Percentiles rank a stretch among this genome's conserved stretches.
Evolutionary conservation across 495 filamentous ascomycete species (phyloP).

Genomic region (Talaromyces stipitatus): DNA sequence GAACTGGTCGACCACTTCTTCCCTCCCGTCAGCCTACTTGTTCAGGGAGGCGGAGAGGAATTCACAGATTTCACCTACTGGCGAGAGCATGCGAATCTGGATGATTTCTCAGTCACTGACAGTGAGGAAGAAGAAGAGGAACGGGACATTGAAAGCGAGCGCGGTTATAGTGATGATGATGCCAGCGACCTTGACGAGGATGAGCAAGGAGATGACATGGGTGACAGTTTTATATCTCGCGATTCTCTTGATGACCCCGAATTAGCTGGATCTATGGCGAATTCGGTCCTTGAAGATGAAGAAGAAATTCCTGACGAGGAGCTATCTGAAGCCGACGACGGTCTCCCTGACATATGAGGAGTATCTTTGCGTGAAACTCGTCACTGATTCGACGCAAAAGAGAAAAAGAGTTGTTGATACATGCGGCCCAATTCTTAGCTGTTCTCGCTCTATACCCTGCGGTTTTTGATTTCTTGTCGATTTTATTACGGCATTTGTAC

Average conservation of each 20-base stretch:
- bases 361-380: background rate
- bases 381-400: background rate
- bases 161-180: slow-evolving; percentile 31
- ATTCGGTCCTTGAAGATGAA: slow-evolving; percentile 17
- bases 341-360: slow-evolving; percentile 1
- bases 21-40: slow-evolving; percentile 67
- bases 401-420: background rate
- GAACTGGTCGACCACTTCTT: slow-evolving; percentile 98
- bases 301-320: slow-evolving; percentile 12
- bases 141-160: slow-evolving; percentile 33
- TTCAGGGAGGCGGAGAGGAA: slow-evolving; percentile 73
- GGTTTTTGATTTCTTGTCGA: background rate
- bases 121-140: slow-evolving; percentile 48
- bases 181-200: slow-evolving; percentile 21
- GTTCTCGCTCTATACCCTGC: background rate
- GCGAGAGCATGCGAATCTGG: slow-evolving; percentile 68
- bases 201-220: slow-evolving; percentile 39
- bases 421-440: background rate
- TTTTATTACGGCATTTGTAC: background rate
- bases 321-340: slow-evolving; percentile 8
- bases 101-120: slow-evolving; percentile 74
- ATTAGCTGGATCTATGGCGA: slow-evolving; percentile 31
- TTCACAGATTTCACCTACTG: slow-evolving; percentile 89
- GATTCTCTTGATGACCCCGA: slow-evolving; percentile 45
- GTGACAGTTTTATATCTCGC: slow-evolving; percentile 53